Percentiles rank a stretch among this genome's conserved stretches.
Conservation (phyloP, 768 basidiomycete species). For the Suillus alpinus region DNA sequence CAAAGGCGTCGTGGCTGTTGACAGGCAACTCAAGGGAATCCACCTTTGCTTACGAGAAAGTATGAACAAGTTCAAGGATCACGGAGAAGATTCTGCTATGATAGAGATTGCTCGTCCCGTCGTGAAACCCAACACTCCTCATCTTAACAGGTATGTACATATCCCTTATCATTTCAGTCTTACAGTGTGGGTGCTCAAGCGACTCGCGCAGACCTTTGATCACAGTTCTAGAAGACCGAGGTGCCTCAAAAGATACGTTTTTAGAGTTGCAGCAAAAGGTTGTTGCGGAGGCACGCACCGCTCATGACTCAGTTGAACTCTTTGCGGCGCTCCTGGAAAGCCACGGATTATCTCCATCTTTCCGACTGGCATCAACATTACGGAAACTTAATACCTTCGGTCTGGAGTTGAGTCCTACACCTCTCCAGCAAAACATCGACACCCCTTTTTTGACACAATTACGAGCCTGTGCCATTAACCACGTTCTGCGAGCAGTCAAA, state of each 20-base stretch:
- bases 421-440: conserved; percentile 38
- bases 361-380: conserved; percentile 51
- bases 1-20: conserved; percentile 79
- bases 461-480: conserved; percentile 59
- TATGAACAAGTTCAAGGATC: conserved; percentile 73
- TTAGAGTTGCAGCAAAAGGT: conserved; percentile 58
- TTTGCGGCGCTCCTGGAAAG: conserved; percentile 48
- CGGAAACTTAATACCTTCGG: conserved; percentile 44
- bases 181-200: not conserved
- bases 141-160: conserved; percentile 65
- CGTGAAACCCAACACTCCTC: conserved; percentile 53
- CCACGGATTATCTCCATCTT: conserved; percentile 47
- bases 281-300: conserved; percentile 54
- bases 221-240: conserved; percentile 77
- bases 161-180: not conserved
- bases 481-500: conserved; percentile 72
- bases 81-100: conserved; percentile 44
- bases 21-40: conserved; percentile 49
- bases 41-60: conserved; percentile 68
- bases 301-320: conserved; percentile 52
- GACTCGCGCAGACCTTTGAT: conserved; percentile 53
- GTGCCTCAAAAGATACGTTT: conserved; percentile 58
- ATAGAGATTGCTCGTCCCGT: conserved; percentile 76
- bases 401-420: conserved; percentile 43
- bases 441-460: conserved; percentile 57